Evolutionary conservation across 257 asterid species (phyloP).

Genomic region (Craterostigma plantagineum): DNA sequence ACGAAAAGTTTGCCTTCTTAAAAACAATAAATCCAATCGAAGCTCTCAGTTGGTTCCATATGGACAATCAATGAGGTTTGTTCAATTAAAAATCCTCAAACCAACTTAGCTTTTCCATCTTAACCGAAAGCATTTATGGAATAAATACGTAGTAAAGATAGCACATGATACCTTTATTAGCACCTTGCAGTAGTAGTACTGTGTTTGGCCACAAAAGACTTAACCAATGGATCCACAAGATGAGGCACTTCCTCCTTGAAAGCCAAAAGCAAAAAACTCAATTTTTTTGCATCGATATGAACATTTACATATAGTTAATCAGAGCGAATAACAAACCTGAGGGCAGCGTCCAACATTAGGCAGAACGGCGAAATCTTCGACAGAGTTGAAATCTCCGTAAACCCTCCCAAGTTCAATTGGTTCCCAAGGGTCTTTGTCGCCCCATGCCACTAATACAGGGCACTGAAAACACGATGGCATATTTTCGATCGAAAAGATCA

Average conservation of each 20-base stretch:
- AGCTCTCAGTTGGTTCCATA: no score
- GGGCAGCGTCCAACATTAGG: slow-evolving; percentile 96
- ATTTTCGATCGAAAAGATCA: no score
- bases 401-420: slow-evolving; percentile 78
- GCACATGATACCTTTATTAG: no score
- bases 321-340: slow-evolving; percentile 29
- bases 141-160: no score
- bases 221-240: slow-evolving; percentile 1
- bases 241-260: slow-evolving; percentile 1
- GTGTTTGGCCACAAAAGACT: slow-evolving; percentile 1
- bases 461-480: no score
- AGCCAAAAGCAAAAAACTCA: not conserved
- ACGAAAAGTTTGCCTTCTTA: no score
- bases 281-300: not conserved
- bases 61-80: no score
- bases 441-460: slow-evolving; percentile 90
- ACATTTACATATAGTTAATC: not conserved
- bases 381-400: slow-evolving; percentile 43
- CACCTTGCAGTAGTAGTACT: not conserved
- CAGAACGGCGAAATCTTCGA: slow-evolving; percentile 63
- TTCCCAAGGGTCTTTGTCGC: slow-evolving; percentile 99
- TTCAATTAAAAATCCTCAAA: no score
- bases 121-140: no score
- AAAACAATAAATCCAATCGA: no score
- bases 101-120: no score